Conservation (phyloP, 139 green algal genomes). For the Ulvella scutata region DNA sequence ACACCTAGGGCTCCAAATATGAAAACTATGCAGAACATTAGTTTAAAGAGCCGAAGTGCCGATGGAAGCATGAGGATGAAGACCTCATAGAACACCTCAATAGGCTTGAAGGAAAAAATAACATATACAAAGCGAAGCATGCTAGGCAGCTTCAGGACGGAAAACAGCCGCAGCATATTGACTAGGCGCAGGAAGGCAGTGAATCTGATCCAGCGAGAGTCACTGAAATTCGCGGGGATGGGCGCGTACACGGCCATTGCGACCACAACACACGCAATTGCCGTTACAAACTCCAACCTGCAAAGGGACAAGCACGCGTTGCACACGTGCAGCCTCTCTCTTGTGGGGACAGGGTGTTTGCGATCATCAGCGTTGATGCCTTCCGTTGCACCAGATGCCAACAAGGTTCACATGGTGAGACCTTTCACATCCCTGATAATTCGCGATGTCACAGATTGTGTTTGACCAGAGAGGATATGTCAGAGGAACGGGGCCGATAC, state of each 20-base stretch:
- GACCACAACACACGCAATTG: not conserved
- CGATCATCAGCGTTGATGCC: too few relatives aligned
- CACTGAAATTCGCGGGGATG: not conserved
- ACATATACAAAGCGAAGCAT: conserved; percentile 1
- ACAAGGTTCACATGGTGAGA: too few relatives aligned
- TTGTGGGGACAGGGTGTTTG: too few relatives aligned
- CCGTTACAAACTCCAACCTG: not conserved
- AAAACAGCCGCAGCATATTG: not conserved
- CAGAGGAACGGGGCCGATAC: too few relatives aligned
- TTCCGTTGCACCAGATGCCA: too few relatives aligned
- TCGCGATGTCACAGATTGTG: too few relatives aligned
- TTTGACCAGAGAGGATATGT: too few relatives aligned
- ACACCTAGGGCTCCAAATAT: not conserved
- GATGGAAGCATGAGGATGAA: conserved; percentile 3
- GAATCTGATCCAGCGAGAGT: not conserved
- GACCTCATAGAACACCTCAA: not conserved
- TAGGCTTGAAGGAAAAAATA: not conserved
- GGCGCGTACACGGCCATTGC: not conserved
- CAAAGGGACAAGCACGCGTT: too few relatives aligned
- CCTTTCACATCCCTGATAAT: too few relatives aligned
- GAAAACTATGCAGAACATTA: not conserved
- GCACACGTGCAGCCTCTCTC: too few relatives aligned
- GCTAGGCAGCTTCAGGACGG: not conserved
- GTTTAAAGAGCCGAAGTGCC: not conserved
- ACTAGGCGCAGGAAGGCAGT: not conserved